These are phyloP conservation scores for Austroboletus niveus DNA, from an alignment of 1,284 basidiomycete species.

Conservation along the genomic window DNA sequence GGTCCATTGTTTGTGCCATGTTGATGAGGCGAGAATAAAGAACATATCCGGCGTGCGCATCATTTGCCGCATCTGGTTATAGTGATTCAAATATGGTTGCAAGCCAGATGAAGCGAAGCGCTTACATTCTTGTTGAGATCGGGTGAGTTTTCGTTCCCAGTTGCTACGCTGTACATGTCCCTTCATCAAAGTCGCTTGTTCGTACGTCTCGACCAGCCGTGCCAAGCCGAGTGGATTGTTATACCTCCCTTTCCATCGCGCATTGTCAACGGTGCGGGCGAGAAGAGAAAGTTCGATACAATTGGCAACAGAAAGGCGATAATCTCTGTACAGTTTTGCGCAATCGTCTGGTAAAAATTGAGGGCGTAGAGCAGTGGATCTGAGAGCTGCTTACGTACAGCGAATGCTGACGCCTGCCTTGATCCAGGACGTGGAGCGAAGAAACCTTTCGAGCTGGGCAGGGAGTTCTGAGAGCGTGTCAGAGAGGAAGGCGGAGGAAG, in stretches of 20 bases:
- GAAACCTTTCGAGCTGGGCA: constrained; percentile 43
- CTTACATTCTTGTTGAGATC: constrained; percentile 57
- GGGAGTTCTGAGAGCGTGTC: constrained; percentile 50
- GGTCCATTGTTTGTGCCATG: constrained; percentile 40
- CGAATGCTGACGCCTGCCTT: constrained; percentile 75
- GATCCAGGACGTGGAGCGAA: constrained; percentile 47
- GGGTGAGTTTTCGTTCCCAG: constrained; percentile 55
- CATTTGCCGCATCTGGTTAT: constrained; percentile 65
- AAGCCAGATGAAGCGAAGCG: constrained; percentile 8
- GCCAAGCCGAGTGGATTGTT: constrained; percentile 54
- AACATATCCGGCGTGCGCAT: constrained; percentile 58
- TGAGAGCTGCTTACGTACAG: constrained; percentile 37
- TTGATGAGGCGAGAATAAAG: constrained; percentile 46
- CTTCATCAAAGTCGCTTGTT: constrained; percentile 50
- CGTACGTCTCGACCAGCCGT: constrained; percentile 57
- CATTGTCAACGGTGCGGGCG: constrained; percentile 65
- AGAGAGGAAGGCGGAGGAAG: neutral
- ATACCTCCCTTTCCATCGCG: constrained; percentile 66
- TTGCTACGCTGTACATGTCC: constrained; percentile 61
- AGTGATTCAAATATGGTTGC: constrained; percentile 3
- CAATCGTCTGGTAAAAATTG: constrained; percentile 50
- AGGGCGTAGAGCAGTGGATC: neutral
- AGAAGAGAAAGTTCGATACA: constrained; percentile 69
- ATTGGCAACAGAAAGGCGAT: constrained; percentile 45
- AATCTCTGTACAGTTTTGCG: constrained; percentile 60